Evolutionary conservation across 495 filamentous ascomycete species (phyloP), one percentile per base, ranked within the genome.

Genomic region (Penicillium goetzii): DNA sequence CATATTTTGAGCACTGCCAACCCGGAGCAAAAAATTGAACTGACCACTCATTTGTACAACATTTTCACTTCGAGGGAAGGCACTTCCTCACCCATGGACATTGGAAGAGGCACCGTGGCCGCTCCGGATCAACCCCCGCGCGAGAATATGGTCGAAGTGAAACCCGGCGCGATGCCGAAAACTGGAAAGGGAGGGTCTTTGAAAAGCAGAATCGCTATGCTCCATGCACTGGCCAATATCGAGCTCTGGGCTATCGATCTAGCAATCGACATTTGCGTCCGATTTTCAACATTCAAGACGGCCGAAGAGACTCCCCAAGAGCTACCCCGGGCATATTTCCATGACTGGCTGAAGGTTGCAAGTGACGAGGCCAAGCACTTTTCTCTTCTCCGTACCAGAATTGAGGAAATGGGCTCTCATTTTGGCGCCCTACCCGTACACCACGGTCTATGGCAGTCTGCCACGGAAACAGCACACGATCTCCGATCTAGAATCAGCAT

Each of bases 281-380:
- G 82, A 23, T 84, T 84, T 56, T 78, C 81, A 32, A 72, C 78
- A 11, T 84, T 84, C 59, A 79, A 76, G 17, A 81, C 52, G 8
- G 32, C 76, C 6, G 64, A 72, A 25, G 63, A 70, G 28, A 51
- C 17, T 25, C 64, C 71, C 2, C 72, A 71, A 17, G 63, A 73
- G 23, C 58, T 84, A 32, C 82, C 82, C 0, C 78, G 82, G 2
- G 75, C 82, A 6, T 84, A 80, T 61, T 84, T 81, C 65, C 78
- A 83, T 55, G 82, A 84, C 62, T 84, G 82, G 82, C 64, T 84
- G 23, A 84, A 84, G 60, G 82, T 84, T 1, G 82, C 82, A 4
- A 81, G 73, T 34, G 82, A 84, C 41, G 82, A 84, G 61, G 81
- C 82, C 6, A 84, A 84, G 40, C 82, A 84, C 56, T 84, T 84